Percentiles rank a stretch among this genome's conserved stretches.
phyloP scores from a whole-genome alignment of 1,139 yeast genomes.

The Candida albicans region DNA sequence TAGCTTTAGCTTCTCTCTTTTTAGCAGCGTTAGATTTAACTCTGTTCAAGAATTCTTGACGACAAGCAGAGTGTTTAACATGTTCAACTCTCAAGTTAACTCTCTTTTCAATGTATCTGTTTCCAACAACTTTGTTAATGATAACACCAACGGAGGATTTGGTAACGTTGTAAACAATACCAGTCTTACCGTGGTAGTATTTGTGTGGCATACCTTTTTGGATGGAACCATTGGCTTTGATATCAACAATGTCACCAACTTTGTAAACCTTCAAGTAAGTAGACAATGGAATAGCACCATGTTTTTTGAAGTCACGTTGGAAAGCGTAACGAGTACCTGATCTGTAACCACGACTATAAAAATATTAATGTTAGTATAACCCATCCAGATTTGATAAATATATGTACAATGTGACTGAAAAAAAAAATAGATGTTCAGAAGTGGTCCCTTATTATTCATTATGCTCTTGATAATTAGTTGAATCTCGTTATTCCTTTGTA shows the following conservation, averaged over 20 bases:
- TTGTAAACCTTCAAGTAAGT: conserved; percentile 97
- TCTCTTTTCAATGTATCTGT: conserved; percentile 99
- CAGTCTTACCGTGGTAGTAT: conserved; percentile 99
- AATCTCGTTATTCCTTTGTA: too few species aligned
- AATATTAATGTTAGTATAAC: conserved; percentile 9
- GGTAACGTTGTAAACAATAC: conserved; percentile 98
- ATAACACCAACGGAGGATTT: conserved; percentile 98
- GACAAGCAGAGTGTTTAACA: conserved; percentile 99
- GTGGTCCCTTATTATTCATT: background rate
- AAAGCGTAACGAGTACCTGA: conserved; percentile 99
- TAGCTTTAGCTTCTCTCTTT: conserved; percentile 92
- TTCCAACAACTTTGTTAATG: conserved; percentile 96
- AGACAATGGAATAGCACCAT: conserved; percentile 92
- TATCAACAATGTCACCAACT: conserved; percentile 99
- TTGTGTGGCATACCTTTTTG: conserved; percentile 99
- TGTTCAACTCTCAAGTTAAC: conserved; percentile 98
- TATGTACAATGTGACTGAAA: background rate
- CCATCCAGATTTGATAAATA: too few species aligned
- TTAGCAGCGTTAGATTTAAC: conserved; percentile 94
- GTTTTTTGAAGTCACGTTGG: conserved; percentile 99
- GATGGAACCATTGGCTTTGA: conserved; percentile 98
- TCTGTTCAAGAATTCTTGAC: conserved; percentile 98
- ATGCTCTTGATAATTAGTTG: too few species aligned
- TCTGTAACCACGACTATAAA: conserved; percentile 96
- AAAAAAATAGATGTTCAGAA: background rate